Evolutionary conservation across 331 rosid species (phyloP).

Genomic region (Malus hybrid): DNA sequence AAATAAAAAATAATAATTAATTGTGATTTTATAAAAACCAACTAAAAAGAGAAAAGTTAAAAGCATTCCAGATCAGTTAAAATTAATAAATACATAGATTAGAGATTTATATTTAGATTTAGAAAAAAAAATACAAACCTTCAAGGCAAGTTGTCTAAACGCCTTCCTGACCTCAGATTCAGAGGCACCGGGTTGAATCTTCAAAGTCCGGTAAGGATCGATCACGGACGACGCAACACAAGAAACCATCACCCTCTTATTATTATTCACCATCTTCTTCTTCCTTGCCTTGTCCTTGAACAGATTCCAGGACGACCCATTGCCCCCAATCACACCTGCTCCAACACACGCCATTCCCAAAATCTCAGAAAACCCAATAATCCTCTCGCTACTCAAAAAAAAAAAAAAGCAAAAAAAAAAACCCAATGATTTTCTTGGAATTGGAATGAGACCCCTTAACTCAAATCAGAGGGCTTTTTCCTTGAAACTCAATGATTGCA

Average conservation of each 20-base stretch:
- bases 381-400: constrained; percentile 11
- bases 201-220: constrained; percentile 75
- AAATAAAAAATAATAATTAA: not conserved
- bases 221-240: constrained; percentile 28
- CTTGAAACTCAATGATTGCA: not conserved
- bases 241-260: constrained; percentile 22
- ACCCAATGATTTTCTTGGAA: not conserved
- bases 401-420: too few species aligned
- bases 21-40: not conserved
- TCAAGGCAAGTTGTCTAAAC: constrained; percentile 77
- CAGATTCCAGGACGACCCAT: constrained; percentile 41
- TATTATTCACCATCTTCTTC: constrained; percentile 4
- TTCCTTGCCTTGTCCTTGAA: constrained; percentile 20
- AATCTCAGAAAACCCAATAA: constrained; percentile 6
- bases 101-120: not conserved
- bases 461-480: not conserved
- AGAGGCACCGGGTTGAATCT: constrained; percentile 63
- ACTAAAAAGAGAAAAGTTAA: not conserved
- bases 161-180: constrained; percentile 88
- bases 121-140: constrained; percentile 37
- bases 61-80: too few species aligned
- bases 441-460: not conserved
- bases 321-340: constrained; percentile 47
- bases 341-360: constrained; percentile 50
- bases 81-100: not conserved